Percentiles rank a stretch among this genome's conserved stretches.
Conservation (phyloP, 441 rosid species). For the Heliophila coronopifolia region DNA sequence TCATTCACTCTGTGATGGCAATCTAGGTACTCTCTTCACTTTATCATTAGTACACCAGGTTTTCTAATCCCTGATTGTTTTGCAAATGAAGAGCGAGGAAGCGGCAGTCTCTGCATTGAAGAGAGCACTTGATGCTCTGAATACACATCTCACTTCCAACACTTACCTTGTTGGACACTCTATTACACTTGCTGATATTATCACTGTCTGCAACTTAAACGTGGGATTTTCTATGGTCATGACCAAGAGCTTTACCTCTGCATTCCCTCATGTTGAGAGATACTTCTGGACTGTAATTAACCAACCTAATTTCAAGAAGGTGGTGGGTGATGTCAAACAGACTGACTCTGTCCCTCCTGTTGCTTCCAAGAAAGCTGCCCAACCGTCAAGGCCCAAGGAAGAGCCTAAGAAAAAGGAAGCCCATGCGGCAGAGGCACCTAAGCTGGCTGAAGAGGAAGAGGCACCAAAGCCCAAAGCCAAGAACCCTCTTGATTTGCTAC, state of each 20-base stretch:
- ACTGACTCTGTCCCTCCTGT: conserved; percentile 53
- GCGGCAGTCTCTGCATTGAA: conserved; percentile 56
- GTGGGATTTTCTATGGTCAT: conserved; percentile 41
- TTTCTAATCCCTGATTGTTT: conserved; percentile 5
- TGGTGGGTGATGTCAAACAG: conserved; percentile 75
- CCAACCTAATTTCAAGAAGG: conserved; percentile 77
- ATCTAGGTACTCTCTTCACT: not conserved
- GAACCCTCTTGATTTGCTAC: conserved; percentile 87
- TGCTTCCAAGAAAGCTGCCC: conserved; percentile 58
- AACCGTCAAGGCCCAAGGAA: conserved; percentile 51
- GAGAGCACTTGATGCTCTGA: conserved; percentile 72
- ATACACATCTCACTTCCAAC: conserved; percentile 58
- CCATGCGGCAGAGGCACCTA: conserved; percentile 50
- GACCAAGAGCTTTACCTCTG: conserved; percentile 76
- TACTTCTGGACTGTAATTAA: conserved; percentile 95
- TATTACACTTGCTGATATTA: conserved; percentile 75
- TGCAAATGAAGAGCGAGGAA: conserved; percentile 66
- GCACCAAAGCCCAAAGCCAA: conserved; percentile 90
- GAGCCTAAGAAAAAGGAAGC: conserved; percentile 60
- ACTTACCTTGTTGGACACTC: conserved; percentile 79
- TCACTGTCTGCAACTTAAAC: conserved; percentile 62
- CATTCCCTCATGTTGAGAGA: conserved; percentile 89
- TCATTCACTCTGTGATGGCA: not conserved
- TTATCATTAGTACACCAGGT: not conserved
- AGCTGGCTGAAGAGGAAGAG: conserved; percentile 63